Conservation (phyloP, 1,139 yeast species). For the Diutina scorzettiae region DNA sequence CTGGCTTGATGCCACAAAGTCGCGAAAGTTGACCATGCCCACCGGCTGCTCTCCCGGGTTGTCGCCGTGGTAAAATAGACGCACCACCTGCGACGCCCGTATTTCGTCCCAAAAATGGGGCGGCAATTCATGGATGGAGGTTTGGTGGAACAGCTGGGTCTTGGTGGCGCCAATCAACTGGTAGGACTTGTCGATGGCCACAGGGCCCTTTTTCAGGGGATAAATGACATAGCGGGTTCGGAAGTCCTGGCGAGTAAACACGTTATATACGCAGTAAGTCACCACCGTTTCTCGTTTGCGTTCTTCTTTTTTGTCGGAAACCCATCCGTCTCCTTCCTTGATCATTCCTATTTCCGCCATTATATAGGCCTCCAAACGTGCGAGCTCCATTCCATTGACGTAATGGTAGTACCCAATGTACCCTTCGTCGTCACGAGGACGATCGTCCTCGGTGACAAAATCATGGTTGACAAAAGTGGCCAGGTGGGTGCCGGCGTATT, state of each 20-base stretch:
- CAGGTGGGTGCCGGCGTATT: neutral
- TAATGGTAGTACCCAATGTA: slow-evolving; percentile 5
- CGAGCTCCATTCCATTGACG: slow-evolving; percentile 3
- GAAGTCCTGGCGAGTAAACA: slow-evolving; percentile 36
- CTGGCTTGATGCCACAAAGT: slow-evolving; percentile 12
- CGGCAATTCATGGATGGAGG: slow-evolving; percentile 15
- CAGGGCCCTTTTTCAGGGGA: slow-evolving; percentile 12
- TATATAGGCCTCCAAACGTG: neutral
- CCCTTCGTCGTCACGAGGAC: slow-evolving; percentile 4
- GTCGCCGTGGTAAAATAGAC: slow-evolving; percentile 23
- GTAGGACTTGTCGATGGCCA: slow-evolving; percentile 20
- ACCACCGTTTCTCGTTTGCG: slow-evolving; percentile 21
- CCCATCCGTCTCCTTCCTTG: neutral
- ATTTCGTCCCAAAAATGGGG: slow-evolving; percentile 24
- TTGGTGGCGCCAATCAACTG: slow-evolving; percentile 17
- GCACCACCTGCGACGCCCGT: slow-evolving; percentile 22
- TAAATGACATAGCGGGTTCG: slow-evolving; percentile 24
- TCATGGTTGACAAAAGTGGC: neutral
- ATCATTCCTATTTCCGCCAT: no score
- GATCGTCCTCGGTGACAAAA: neutral
- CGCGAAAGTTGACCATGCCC: slow-evolving; percentile 23
- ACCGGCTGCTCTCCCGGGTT: slow-evolving; percentile 22
- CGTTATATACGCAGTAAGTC: slow-evolving; percentile 38
- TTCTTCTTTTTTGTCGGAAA: neutral
- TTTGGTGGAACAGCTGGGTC: slow-evolving; percentile 10